Base-by-base conservation (phyloP, 2,329 filamentous ascomycete genomes). In the Allantophomopsis lycopodina region DNA sequence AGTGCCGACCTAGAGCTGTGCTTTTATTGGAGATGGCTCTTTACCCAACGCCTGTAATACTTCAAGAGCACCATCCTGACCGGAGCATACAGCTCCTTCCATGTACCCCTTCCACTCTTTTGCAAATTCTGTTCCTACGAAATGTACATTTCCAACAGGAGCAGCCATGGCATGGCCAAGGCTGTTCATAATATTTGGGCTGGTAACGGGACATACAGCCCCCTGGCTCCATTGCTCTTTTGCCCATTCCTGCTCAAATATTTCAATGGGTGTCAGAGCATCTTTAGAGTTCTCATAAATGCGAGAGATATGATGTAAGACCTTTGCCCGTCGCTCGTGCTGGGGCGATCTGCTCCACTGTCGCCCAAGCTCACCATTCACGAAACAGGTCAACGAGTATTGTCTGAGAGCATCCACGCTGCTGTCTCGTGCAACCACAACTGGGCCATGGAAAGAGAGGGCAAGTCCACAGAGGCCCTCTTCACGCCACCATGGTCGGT, bases 101-200 rank as follows among this genome's bases (percentile, higher is more conserved):
- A 76, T 73, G 48, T 73, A 74, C 0, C 71, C 70, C 39, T 66
- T 68, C 70, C 70, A 74, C 41, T 66, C 61, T 2, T 48, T 56
- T 0, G 64, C 60, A 1, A 63, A 68, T 56, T 76, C 71, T 0
- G 70, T 73, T 0, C 72, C 71, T 3, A 63, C 68, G 46, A 73
- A 76, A 46, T 73, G 63, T 3, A 72, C 18, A 23, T 65, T 57
- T 5, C 61, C 55, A 38, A 54, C 51, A 1, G 55, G 48, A 16
- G 58, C 50, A 10, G 7, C 23, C 23, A 28, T 28, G 3, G 50
- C 50, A 11, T 58, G 48, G 1, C 54, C 52, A 3, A 49, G 58
- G 1, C 50, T 46, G 4, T 52, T 54, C 8, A 66, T 44, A 5
- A 65, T 55, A 0, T 62, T 63, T 0, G 63, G 64, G 0, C 53